These are phyloP conservation scores for Wickerhamiella musiphila DNA, from an alignment of 805 yeast species.

Conservation along the genomic window DNA sequence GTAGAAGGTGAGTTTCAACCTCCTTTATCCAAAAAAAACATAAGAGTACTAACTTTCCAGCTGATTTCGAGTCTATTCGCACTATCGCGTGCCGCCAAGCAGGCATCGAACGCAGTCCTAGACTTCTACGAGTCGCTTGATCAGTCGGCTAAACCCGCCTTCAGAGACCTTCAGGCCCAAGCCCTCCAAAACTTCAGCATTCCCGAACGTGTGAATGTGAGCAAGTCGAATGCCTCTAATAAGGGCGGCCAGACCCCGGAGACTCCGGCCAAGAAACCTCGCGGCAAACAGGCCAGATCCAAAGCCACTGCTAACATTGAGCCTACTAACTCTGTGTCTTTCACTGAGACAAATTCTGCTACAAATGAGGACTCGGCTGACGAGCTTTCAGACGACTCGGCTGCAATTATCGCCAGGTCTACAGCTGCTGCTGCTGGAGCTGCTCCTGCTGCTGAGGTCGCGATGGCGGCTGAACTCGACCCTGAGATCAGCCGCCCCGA, in stretches of 20 bases:
- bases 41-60: conserved; percentile 20
- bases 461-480: conserved; percentile 9
- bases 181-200: too few species aligned
- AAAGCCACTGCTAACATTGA: background rate
- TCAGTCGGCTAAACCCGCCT: conserved; percentile 29
- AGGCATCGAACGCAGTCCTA: conserved; percentile 64
- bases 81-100: conserved; percentile 72
- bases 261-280: conserved; percentile 20
- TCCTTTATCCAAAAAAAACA: background rate
- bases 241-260: too few species aligned
- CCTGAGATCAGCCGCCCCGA: conserved; percentile 3
- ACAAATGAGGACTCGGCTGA: conserved; percentile 7
- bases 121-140: conserved; percentile 53
- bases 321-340: conserved; percentile 12
- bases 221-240: too few species aligned
- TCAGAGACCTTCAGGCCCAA: conserved; percentile 22
- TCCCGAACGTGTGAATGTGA: too few species aligned
- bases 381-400: conserved; percentile 4
- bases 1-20: background rate
- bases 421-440: background rate
- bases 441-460: background rate
- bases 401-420: background rate
- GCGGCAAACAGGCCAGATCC: background rate
- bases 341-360: conserved; percentile 11
- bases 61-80: conserved; percentile 67